These are phyloP conservation scores for Hypholoma fasciculare DNA, from an alignment of 768 basidiomycete species.

Conservation along the genomic window DNA sequence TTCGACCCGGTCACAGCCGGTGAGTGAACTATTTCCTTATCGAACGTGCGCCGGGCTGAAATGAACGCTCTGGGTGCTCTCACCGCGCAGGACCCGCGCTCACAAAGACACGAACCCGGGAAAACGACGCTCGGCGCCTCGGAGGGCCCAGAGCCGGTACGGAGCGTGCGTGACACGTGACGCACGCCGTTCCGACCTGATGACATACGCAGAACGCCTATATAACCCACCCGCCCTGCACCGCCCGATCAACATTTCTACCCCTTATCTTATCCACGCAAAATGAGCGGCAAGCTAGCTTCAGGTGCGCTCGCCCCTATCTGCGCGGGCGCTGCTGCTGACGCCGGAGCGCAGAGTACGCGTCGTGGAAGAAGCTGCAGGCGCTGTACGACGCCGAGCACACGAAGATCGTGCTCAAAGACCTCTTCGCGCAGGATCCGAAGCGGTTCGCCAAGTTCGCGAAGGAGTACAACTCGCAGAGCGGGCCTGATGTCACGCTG, in stretches of 20 bases:
- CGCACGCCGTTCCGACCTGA: neutral
- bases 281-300: conserved; percentile 62
- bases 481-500: conserved; percentile 72
- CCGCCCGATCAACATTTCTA: neutral
- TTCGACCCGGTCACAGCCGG: neutral
- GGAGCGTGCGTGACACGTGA: neutral
- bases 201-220: neutral
- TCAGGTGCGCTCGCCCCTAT: conserved; percentile 39
- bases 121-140: neutral
- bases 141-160: neutral
- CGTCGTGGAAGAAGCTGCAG: conserved; percentile 91
- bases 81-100: neutral
- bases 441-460: conserved; percentile 86
- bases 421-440: conserved; percentile 90
- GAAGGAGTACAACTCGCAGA: conserved; percentile 65
- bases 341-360: conserved; percentile 63
- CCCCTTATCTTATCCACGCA: conserved; percentile 24
- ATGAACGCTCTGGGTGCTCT: neutral
- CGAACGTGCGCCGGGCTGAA: neutral
- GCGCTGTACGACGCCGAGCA: conserved; percentile 73
- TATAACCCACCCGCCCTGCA: too few species aligned
- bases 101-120: conserved; percentile 3
- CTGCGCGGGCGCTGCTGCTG: conserved; percentile 1
- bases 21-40: neutral
- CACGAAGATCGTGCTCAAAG: conserved; percentile 78